Evolutionary conservation across 805 yeast species (phyloP), one percentile per base, ranked within the genome.

Genomic region (Myxozyma mucilagina): DNA sequence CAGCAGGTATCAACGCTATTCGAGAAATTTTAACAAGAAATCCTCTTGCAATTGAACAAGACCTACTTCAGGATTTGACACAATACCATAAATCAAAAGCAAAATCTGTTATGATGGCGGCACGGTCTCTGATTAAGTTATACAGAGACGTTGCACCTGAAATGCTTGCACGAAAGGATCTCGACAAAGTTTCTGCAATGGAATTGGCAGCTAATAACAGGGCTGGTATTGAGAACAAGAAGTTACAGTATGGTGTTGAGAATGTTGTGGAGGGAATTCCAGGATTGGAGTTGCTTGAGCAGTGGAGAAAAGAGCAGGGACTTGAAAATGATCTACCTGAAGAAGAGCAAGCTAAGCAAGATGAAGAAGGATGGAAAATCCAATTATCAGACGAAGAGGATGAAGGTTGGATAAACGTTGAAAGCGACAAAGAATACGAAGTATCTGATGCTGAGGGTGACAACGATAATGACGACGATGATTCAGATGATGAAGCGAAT

Each of bases 101-200:
- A 45, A 94, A 94, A 77, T 85, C 96, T 13, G 99, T 94, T 34
- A 86, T 86, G 78, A 89, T 87, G 85, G 99, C 98, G 51, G 97
- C 99, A 0, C 84, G 96, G 69, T 84, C 94, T 4, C 81, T 94
- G 75, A 84, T 94, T 60, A 78, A 94, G 0, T 79, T 94, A 56
- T 94, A 89, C 75, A 83, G 99, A 75, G 97, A 92, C 64, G 87
- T 92, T 59, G 97, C 97, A 1, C 99, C 99, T 5, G 96, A 93
- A 66, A 89, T 94, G 97, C 82, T 94, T 69, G 81, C 83, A 57
- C 82, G 86, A 68, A 91, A 90, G 72, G 98, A 94, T 73, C 83
- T 99, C 73, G 99, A 99, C 72, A 93, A 94, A 76, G 78, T 80
- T 29, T 98, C 97, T 8, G 80, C 96, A 16, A 87, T 92, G 84